A percentile compares a stretch with the other conserved stretches of the same genome.
Conservation (phyloP, 106 monocot genomes). For the Posidonia australis region DNA sequence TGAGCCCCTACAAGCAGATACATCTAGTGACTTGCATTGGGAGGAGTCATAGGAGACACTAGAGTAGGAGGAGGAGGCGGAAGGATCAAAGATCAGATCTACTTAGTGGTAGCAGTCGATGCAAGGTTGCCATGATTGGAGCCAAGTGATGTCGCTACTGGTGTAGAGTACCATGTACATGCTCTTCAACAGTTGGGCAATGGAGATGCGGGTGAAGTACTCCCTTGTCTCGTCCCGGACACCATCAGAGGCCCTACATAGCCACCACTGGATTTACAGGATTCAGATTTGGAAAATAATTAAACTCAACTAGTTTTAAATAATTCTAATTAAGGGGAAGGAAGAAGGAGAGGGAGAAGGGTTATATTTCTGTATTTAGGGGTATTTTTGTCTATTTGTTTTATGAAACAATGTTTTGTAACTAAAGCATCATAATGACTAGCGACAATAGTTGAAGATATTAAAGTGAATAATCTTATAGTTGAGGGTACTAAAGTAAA, state of each 20-base stretch:
- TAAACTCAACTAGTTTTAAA: too few species aligned
- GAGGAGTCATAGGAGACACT: constrained; percentile 36
- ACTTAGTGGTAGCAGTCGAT: constrained; percentile 70
- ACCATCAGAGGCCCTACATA: constrained; percentile 55
- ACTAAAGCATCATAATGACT: too few species aligned
- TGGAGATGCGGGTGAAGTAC: constrained; percentile 58
- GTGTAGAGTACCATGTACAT: constrained; percentile 80
- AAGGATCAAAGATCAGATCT: constrained; percentile 53
- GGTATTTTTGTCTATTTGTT: too few species aligned
- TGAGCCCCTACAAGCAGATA: constrained; percentile 52
- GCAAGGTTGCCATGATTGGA: constrained; percentile 79
- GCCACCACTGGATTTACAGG: too few species aligned
- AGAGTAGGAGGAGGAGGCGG: constrained; percentile 41
- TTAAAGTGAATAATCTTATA: too few species aligned
- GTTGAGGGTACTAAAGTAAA: too few species aligned
- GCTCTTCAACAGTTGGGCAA: constrained; percentile 40
- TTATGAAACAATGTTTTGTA: too few species aligned
- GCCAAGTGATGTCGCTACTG: constrained; percentile 82
- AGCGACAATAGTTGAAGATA: too few species aligned
- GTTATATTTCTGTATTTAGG: too few species aligned
- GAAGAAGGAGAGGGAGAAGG: too few species aligned
- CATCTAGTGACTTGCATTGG: constrained; percentile 44
- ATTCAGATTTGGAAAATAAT: too few species aligned
- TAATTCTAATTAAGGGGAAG: too few species aligned
- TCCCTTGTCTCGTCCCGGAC: constrained; percentile 67